These are phyloP conservation scores for Xylaria scruposa DNA, from an alignment of 495 filamentous ascomycete genomes.

Conservation along the genomic window DNA sequence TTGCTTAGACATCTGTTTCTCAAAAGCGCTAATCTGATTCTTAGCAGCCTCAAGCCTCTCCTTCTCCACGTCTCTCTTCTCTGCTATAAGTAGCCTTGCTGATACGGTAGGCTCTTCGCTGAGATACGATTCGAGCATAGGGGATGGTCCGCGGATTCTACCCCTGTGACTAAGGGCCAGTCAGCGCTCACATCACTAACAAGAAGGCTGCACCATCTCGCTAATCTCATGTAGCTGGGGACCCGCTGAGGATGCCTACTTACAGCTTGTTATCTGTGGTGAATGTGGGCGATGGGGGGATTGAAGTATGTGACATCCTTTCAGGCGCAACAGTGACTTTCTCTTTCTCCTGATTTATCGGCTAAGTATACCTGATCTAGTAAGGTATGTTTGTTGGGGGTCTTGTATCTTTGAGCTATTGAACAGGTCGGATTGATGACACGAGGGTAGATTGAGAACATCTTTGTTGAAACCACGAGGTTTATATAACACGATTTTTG, in stretches of 20 bases:
- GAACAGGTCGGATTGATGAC: not conserved
- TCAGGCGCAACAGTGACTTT: not conserved
- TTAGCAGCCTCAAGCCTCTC: not conserved
- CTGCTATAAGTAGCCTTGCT: constrained; percentile 1
- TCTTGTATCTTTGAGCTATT: not conserved
- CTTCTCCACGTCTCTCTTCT: not conserved
- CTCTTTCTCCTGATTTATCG: not conserved
- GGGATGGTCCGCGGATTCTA: not conserved
- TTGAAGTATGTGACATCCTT: not conserved
- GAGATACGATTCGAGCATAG: constrained; percentile 6
- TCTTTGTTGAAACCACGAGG: not conserved
- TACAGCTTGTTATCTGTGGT: not conserved
- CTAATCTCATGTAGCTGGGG: not conserved
- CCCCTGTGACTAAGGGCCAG: not conserved
- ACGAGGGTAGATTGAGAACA: not conserved
- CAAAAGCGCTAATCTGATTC: not conserved
- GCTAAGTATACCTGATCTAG: not conserved
- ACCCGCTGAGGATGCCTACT: not conserved
- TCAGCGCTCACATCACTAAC: not conserved
- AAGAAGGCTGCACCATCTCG: not conserved
- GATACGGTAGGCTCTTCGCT: constrained; percentile 1
- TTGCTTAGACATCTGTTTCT: constrained; percentile 1
- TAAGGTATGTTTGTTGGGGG: not conserved
- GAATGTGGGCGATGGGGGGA: not conserved
- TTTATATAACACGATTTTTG: not conserved